Evolutionary conservation across 495 filamentous ascomycete genomes (phyloP).

Genomic region (Poronia punctata): DNA sequence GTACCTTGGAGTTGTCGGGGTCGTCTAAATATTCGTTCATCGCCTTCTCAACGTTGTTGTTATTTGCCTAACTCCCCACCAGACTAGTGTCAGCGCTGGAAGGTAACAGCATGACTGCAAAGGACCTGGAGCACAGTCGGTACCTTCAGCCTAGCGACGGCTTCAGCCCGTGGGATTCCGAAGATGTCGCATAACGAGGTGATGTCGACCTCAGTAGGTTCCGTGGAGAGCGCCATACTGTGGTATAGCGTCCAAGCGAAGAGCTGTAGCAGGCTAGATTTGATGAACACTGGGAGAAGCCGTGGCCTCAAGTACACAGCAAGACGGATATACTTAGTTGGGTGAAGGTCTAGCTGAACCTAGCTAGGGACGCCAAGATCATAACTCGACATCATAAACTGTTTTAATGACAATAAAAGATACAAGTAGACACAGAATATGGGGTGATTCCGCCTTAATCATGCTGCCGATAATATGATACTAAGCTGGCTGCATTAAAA

Average conservation of each 20-base stretch:
- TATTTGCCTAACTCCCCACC: conserved; percentile 28
- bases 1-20: conserved; percentile 29
- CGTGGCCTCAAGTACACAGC: not conserved
- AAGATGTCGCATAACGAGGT: conserved; percentile 23
- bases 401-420: too few relatives aligned
- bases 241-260: conserved; percentile 2
- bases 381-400: too few relatives aligned
- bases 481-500: too few relatives aligned
- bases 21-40: conserved; percentile 40
- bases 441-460: too few relatives aligned
- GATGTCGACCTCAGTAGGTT: conserved; percentile 26
- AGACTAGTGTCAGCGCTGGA: conserved; percentile 1
- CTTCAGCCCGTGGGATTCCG: conserved; percentile 24
- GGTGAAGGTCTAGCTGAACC: too few relatives aligned
- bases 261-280: conserved; percentile 1
- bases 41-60: conserved; percentile 36
- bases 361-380: too few relatives aligned
- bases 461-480: too few relatives aligned
- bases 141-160: conserved; percentile 36
- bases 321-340: too few relatives aligned
- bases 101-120: too few relatives aligned
- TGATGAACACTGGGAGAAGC: conserved; percentile 4
- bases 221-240: conserved; percentile 23
- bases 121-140: not conserved
- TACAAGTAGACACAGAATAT: too few relatives aligned